phyloP scores from a whole-genome alignment of 2,329 filamentous ascomycete species.

The Epichloe typhina region DNA sequence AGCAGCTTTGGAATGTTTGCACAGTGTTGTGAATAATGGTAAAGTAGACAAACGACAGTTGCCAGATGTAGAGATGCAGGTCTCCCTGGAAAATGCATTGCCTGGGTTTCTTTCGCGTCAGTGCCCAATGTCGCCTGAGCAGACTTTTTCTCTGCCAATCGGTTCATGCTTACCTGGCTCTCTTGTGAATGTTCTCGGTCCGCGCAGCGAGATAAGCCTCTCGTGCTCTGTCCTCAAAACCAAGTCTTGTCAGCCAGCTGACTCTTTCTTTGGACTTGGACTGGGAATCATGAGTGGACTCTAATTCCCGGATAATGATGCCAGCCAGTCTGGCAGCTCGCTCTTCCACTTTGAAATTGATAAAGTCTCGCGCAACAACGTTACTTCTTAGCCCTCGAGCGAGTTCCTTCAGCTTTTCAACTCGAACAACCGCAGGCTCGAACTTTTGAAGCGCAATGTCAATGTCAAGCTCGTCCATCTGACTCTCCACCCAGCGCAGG shows the following conservation, averaged over 20 bases:
- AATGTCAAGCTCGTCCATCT: conserved; percentile 93
- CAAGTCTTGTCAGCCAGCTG: conserved; percentile 71
- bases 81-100: conserved; percentile 94
- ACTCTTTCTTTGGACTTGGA: conserved; percentile 70
- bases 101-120: conserved; percentile 28
- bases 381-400: conserved; percentile 76
- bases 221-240: conserved; percentile 79
- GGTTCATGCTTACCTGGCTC: conserved; percentile 50
- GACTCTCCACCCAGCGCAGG: conserved; percentile 84
- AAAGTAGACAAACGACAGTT: conserved; percentile 92
- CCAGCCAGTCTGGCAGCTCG: conserved; percentile 64
- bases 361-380: conserved; percentile 76
- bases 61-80: conserved; percentile 84
- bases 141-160: too few species aligned
- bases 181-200: conserved; percentile 63
- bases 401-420: conserved; percentile 74
- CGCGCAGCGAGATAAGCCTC: conserved; percentile 77
- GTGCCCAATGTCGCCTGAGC: neutral
- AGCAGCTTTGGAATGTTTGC: conserved; percentile 74
- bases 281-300: conserved; percentile 64
- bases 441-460: conserved; percentile 85
- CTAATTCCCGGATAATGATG: conserved; percentile 63
- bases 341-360: conserved; percentile 82
- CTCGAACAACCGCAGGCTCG: conserved; percentile 67
- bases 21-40: conserved; percentile 89